These are phyloP conservation scores for Microglena sp. DNA, from an alignment of 139 green algal species.

Conservation along the genomic window DNA sequence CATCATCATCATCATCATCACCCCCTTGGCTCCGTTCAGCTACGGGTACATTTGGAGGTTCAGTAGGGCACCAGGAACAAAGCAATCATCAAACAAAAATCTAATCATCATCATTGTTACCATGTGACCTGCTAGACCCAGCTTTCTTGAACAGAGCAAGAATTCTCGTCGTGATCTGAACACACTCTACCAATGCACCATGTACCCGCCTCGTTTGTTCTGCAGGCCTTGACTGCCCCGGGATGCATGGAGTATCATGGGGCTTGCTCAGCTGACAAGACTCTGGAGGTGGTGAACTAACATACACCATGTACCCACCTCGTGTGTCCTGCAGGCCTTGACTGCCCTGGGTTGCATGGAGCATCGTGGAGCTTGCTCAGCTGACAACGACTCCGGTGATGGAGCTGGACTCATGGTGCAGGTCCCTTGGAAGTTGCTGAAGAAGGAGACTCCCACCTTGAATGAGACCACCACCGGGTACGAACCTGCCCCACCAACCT, in stretches of 20 bases:
- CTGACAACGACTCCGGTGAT: slow-evolving; percentile 94
- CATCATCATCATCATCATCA: too few relatives aligned
- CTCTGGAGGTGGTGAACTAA: slow-evolving; percentile 64
- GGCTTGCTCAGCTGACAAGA: slow-evolving; percentile 93
- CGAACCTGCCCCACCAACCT: too few relatives aligned
- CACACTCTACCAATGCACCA: too few relatives aligned
- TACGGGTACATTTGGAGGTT: too few relatives aligned
- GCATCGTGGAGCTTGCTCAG: slow-evolving; percentile 93
- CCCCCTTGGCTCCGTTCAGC: too few relatives aligned
- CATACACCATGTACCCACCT: not conserved
- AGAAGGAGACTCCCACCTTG: slow-evolving; percentile 55
- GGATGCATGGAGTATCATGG: slow-evolving; percentile 99
- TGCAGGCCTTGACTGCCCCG: slow-evolving; percentile 79
- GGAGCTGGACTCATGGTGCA: slow-evolving; percentile 95
- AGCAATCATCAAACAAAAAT: too few relatives aligned
- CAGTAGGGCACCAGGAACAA: too few relatives aligned
- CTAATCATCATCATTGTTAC: too few relatives aligned
- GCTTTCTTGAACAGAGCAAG: too few relatives aligned
- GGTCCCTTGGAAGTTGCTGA: slow-evolving; percentile 91
- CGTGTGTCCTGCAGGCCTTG: slow-evolving; percentile 71
- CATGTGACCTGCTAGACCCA: too few relatives aligned
- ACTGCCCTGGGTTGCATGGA: slow-evolving; percentile 97
- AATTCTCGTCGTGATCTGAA: too few relatives aligned
- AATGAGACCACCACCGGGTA: slow-evolving; percentile 61
- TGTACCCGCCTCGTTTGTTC: too few relatives aligned